phyloP scores from a whole-genome alignment of 2,329 filamentous ascomycete genomes.

The Hymenoscyphus salicellus region DNA sequence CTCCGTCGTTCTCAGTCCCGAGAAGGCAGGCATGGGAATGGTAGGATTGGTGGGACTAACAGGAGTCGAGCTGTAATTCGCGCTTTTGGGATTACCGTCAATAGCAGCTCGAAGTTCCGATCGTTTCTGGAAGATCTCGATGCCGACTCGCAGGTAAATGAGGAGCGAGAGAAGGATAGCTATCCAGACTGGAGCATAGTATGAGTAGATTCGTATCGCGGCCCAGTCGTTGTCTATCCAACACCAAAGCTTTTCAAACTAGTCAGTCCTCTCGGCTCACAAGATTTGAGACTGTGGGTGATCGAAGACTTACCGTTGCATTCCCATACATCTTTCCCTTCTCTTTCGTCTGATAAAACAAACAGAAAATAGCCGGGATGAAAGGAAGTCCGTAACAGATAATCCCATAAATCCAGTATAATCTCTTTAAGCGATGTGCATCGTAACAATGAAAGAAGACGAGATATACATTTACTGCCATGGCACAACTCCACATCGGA shows the following conservation, averaged over 20 bases:
- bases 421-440: slow-evolving; percentile 45
- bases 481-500: slow-evolving; percentile 55
- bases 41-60: neutral
- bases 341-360: slow-evolving; percentile 45
- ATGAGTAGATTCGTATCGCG: slow-evolving; percentile 68
- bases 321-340: slow-evolving; percentile 39
- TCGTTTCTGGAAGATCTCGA: slow-evolving; percentile 65
- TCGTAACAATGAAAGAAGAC: slow-evolving; percentile 57
- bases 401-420: slow-evolving; percentile 54
- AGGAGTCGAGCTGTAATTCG: slow-evolving; percentile 17
- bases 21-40: slow-evolving; percentile 27
- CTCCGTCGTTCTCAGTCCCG: slow-evolving; percentile 26
- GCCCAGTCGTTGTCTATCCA: slow-evolving; percentile 70
- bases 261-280: neutral
- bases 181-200: slow-evolving; percentile 71
- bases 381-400: slow-evolving; percentile 56
- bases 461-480: slow-evolving; percentile 61
- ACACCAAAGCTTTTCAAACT: slow-evolving; percentile 61
- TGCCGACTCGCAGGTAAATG: slow-evolving; percentile 64
- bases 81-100: neutral
- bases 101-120: slow-evolving; percentile 50
- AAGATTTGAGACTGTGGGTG: neutral
- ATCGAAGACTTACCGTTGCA: slow-evolving; percentile 28
- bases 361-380: slow-evolving; percentile 51
- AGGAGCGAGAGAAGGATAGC: slow-evolving; percentile 58